These are phyloP conservation scores for Fragaria nilgerrensis DNA, from an alignment of 306 rosid species.

Conservation along the genomic window DNA sequence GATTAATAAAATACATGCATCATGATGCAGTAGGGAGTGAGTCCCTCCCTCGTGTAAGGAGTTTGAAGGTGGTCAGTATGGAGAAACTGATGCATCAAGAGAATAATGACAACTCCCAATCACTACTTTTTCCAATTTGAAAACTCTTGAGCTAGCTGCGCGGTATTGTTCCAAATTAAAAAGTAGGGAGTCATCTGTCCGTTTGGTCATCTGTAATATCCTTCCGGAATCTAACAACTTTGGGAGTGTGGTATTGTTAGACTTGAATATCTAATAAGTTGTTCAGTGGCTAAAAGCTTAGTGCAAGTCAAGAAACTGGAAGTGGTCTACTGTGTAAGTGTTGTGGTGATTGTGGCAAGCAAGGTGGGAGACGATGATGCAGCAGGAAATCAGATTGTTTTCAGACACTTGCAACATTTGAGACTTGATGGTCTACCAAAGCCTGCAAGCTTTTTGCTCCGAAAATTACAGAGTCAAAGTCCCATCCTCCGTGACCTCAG, in stretches of 20 bases:
- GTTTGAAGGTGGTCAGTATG: no score
- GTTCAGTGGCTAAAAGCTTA: not conserved
- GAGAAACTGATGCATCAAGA: not conserved
- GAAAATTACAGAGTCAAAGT: not conserved
- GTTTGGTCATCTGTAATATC: no score
- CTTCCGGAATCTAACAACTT: no score
- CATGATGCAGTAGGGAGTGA: not conserved
- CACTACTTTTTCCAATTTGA: no score
- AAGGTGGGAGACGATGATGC: not conserved
- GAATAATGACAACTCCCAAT: not conserved
- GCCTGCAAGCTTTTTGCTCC: not conserved
- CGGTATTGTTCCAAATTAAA: no score
- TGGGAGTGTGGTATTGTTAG: not conserved
- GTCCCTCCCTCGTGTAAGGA: not conserved
- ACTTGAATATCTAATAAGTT: not conserved
- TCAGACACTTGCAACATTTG: not conserved
- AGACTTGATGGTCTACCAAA: not conserved
- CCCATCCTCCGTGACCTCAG: not conserved
- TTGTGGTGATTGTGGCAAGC: not conserved
- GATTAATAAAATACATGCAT: not conserved
- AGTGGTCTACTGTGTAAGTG: not conserved
- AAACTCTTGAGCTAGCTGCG: no score
- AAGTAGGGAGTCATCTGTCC: no score
- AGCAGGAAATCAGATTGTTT: constrained; percentile 1
- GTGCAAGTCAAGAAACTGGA: not conserved